Conservation (phyloP, 768 basidiomycete genomes). For the Hericium erinaceus region DNA sequence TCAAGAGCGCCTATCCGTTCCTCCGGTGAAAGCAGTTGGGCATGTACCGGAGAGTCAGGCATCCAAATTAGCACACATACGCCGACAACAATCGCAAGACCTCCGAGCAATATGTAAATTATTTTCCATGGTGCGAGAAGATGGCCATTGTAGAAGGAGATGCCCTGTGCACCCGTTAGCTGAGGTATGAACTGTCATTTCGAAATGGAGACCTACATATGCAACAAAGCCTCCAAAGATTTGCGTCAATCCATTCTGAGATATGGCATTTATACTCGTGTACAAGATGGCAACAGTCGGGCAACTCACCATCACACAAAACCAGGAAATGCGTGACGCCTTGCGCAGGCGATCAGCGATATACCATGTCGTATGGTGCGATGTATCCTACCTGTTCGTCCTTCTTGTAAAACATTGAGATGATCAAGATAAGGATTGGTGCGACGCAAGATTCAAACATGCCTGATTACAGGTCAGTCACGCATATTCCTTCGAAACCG, state of each 20-base stretch:
- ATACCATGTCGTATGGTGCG: too few relatives aligned
- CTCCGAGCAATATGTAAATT: conserved; percentile 51
- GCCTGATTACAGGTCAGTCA: conserved; percentile 25
- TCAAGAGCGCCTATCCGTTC: conserved; percentile 56
- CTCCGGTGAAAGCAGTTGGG: conserved; percentile 43
- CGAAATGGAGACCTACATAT: conserved; percentile 28
- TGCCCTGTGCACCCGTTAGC: conserved; percentile 27
- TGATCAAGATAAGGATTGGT: conserved; percentile 51
- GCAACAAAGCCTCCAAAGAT: conserved; percentile 58
- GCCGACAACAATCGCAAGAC: conserved; percentile 50
- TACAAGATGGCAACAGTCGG: neutral
- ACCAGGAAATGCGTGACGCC: conserved; percentile 53
- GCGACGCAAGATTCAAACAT: conserved; percentile 63
- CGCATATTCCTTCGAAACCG: neutral
- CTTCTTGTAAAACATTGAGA: conserved; percentile 65
- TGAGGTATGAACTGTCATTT: neutral
- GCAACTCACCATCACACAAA: conserved; percentile 49
- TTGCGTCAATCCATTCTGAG: conserved; percentile 48
- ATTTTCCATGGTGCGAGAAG: conserved; percentile 49
- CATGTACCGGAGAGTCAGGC: conserved; percentile 58
- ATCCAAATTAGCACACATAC: conserved; percentile 48
- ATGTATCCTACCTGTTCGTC: conserved; percentile 39
- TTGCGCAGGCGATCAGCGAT: conserved; percentile 12
- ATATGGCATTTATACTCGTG: neutral
- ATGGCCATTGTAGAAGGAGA: conserved; percentile 44